Evolutionary conservation across 73 alveolate species (phyloP), one percentile per base, ranked within the genome.

Genomic region (Paraurostyla sp.): DNA sequence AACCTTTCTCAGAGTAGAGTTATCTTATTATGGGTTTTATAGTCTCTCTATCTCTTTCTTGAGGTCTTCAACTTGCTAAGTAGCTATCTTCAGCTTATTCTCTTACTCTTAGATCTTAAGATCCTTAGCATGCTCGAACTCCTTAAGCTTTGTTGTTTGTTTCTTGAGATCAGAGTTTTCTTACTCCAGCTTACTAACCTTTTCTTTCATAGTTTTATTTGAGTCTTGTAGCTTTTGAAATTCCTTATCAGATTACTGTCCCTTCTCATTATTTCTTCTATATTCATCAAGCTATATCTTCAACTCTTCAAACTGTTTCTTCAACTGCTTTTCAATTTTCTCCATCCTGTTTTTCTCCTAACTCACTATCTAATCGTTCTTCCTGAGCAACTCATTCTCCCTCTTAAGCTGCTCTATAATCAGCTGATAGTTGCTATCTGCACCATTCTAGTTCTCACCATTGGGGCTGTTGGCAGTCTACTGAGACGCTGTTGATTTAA

Each of bases 11-110:
- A 16, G 16, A 15, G 56, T 9, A 15, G 32, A 13, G 35, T 32
- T 2, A 11, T 13, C 58, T 1, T 16, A 38, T 9, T 25, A 16
- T 35, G 7, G 25, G 13, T 16, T 38, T 16, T 38, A 6, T 38
- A 38, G 13, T 22, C 7, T 32, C 23, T 25, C 45, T 30, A 60
- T 60, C 32, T 60, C 45, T 32, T 32, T 36, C 42, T 65, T 65
- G n/a, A 65, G 41, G 41, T 65, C 82, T 65, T 65, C 82, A 15
- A 65, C 58, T 65, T 65, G 16, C 25, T 65, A 15, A 35, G 41
- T 65, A 11, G 82, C 82, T 22, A 65, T 65, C 25, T 65, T 65
- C 18, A 65, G 36, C 25, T 65, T 65, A 9, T 65, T 3, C 16
- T 65, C 82, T n/a, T 65, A 65, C 2, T 65, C 82, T 13, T 33